These are phyloP conservation scores for Caryopteris hybrid DNA, from an alignment of 305 asterid genomes.

Conservation along the genomic window DNA sequence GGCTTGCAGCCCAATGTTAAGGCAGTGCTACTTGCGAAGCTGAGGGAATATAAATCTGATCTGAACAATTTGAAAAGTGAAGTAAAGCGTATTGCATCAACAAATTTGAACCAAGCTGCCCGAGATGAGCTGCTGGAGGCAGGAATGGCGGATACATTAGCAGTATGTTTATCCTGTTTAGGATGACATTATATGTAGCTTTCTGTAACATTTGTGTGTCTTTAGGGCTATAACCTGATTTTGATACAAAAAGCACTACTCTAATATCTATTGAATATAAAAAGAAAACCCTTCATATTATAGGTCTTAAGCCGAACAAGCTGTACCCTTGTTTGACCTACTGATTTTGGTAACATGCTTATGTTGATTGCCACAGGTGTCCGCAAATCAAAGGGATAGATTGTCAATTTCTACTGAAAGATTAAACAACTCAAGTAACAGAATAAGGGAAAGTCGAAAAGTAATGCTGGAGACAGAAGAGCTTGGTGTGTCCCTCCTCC, in stretches of 20 bases:
- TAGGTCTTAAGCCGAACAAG: not conserved
- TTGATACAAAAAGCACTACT: not conserved
- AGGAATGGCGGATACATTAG: conserved; percentile 71
- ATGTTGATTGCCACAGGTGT: conserved; percentile 40
- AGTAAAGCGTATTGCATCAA: conserved; percentile 49
- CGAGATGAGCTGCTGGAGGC: conserved; percentile 83
- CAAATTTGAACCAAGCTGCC: conserved; percentile 65
- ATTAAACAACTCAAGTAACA: conserved; percentile 58
- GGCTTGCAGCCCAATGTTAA: conserved; percentile 70
- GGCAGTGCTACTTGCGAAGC: conserved; percentile 78
- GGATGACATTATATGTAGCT: not conserved
- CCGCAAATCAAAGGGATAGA: conserved; percentile 71
- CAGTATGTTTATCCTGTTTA: conserved; percentile 35
- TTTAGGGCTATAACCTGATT: not conserved
- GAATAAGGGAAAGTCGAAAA: conserved; percentile 67
- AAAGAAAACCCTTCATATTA: no score
- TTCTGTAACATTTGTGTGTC: not conserved
- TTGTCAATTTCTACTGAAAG: conserved; percentile 49
- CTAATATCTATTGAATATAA: no score
- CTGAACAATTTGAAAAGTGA: conserved; percentile 70
- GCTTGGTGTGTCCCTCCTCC: conserved; percentile 83
- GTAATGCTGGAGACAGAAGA: conserved; percentile 88
- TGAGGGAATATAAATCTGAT: conserved; percentile 81
- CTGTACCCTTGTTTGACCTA: not conserved
- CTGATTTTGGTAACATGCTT: conserved; percentile 8